Conservation (phyloP, 129 eudicot genomes). For the Mikania micrantha region DNA sequence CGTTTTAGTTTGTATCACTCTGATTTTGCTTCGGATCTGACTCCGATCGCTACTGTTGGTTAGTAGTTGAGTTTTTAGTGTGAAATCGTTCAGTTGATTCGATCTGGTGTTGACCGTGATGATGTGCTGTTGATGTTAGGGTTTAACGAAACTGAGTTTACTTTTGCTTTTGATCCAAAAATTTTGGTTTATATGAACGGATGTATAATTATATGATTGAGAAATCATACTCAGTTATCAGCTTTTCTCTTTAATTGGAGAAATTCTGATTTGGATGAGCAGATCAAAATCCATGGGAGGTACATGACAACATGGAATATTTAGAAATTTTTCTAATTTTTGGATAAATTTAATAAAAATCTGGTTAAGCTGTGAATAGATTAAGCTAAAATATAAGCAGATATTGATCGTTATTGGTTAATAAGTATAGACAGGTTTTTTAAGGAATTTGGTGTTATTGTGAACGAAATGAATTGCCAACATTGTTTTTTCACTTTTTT, state of each 20-base stretch:
- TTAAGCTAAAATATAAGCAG: background rate
- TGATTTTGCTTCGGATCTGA: slow-evolving; percentile 12
- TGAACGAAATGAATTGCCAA: background rate
- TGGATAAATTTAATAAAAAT: background rate
- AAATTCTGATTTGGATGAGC: background rate
- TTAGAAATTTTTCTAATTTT: no score
- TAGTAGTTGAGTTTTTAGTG: background rate
- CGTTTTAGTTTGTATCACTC: slow-evolving; percentile 3
- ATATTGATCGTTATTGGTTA: no score
- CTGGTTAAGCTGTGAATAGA: background rate
- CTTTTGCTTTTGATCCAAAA: slow-evolving; percentile 3
- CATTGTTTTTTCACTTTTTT: background rate
- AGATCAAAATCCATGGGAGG: background rate
- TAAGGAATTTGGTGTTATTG: slow-evolving; percentile 1
- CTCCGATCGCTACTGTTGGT: background rate
- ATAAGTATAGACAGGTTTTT: background rate
- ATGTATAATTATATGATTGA: slow-evolving; percentile 6
- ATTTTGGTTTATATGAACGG: background rate
- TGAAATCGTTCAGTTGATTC: background rate
- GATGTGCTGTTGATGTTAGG: slow-evolving; percentile 1
- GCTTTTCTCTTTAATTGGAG: background rate
- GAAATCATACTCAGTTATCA: background rate
- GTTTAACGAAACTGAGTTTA: background rate
- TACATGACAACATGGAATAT: background rate
- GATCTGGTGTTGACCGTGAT: slow-evolving; percentile 2